A percentile compares a stretch with the other conserved stretches of the same genome.
These are phyloP conservation scores for Aspergillus nidulans DNA, from an alignment of 495 filamentous ascomycete genomes.

Conservation along the genomic window DNA sequence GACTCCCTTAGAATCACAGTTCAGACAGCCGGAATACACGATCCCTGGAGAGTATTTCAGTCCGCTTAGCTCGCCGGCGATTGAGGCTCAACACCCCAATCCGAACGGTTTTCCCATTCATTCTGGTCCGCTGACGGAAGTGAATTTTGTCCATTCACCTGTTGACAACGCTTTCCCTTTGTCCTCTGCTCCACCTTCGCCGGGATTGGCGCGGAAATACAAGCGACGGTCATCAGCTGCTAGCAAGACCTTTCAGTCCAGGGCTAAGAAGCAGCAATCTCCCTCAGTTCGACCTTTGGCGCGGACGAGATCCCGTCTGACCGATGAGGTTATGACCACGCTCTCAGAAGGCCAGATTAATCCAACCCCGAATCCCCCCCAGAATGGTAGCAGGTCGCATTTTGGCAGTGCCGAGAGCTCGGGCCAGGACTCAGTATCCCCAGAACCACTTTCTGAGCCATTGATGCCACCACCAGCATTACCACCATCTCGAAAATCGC, in stretches of 20 bases:
- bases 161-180: conserved; percentile 42
- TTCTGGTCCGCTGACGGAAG: conserved; percentile 32
- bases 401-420: conserved; percentile 55
- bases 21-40: conserved; percentile 74
- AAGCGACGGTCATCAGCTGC: conserved; percentile 37
- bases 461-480: conserved; percentile 69
- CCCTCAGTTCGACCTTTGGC: conserved; percentile 77
- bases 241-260: conserved; percentile 35
- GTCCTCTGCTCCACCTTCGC: conserved; percentile 25
- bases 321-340: conserved; percentile 41
- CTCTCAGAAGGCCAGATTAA: conserved; percentile 30
- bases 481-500: conserved; percentile 50
- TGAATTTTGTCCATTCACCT: conserved; percentile 43
- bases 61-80: conserved; percentile 85
- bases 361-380: conserved; percentile 25
- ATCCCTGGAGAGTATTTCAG: conserved; percentile 90
- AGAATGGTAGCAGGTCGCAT: conserved; percentile 35
- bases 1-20: conserved; percentile 82
- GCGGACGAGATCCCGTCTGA: conserved; percentile 56
- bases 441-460: conserved; percentile 63
- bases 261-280: conserved; percentile 66
- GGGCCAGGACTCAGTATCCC: conserved; percentile 65
- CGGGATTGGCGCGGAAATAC: conserved; percentile 31
- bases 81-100: conserved; percentile 70
- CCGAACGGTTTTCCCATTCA: conserved; percentile 33